Percentiles rank a stretch among this genome's conserved stretches.
Conservation (phyloP, 163 green algal genomes). For the Chlorella variabilis region DNA sequence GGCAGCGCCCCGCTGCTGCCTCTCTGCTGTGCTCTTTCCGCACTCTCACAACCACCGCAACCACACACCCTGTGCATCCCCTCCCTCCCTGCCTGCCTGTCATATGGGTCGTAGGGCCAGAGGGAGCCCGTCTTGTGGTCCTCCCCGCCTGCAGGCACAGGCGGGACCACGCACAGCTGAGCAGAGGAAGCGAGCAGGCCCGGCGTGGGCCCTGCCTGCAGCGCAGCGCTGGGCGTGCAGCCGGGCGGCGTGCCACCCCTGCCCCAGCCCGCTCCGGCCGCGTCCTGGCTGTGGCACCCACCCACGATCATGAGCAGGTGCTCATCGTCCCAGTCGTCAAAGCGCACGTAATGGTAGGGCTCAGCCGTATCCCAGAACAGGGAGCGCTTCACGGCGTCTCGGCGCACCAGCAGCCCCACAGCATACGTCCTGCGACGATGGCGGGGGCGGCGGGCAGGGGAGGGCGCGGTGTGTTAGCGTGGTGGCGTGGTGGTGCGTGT, state of each 20-base stretch:
- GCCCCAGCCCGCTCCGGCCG: too few relatives aligned
- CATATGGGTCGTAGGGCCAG: conserved; percentile 33
- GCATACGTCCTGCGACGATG: conserved; percentile 47
- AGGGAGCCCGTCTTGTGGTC: conserved; percentile 43
- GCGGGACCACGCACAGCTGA: not conserved
- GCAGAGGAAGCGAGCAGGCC: too few relatives aligned
- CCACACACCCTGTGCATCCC: too few relatives aligned
- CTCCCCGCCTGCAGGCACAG: conserved; percentile 28
- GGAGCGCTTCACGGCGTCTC: conserved; percentile 45
- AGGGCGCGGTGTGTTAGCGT: too few relatives aligned
- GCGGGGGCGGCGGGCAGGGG: too few relatives aligned
- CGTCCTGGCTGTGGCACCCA: not conserved
- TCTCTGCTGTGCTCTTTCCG: too few relatives aligned
- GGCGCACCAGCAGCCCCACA: conserved; percentile 49
- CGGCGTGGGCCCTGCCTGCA: too few relatives aligned
- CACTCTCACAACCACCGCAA: too few relatives aligned
- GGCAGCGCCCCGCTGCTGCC: too few relatives aligned
- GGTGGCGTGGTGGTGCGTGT: too few relatives aligned
- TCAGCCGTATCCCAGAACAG: conserved; percentile 55
- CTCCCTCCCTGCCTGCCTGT: not conserved
- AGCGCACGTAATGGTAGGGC: conserved; percentile 63
- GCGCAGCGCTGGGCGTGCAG: too few relatives aligned
- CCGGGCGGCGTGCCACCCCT: too few relatives aligned
- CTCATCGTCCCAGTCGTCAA: conserved; percentile 38
- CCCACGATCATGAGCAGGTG: conserved; percentile 53